Evolutionary conservation across 257 asterid species (phyloP), one percentile per base, ranked within the genome.

Genomic region (Primulina eburnea): DNA sequence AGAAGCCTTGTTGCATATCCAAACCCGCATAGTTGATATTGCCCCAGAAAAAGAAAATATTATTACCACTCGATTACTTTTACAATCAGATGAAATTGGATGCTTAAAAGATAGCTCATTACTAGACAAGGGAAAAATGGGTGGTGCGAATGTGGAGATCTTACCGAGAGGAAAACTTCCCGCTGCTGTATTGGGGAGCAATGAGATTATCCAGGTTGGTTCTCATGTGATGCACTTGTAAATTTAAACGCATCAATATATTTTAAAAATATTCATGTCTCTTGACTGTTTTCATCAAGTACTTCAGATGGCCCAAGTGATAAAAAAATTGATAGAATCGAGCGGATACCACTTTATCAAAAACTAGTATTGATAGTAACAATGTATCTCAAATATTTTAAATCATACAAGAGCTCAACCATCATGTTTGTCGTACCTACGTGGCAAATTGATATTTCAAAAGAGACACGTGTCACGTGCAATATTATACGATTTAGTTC

Each of bases 1-100:
- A 89, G 99, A 93, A 86, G 99, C 99, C 38, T 80, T 93, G 83
- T 72, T 90, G 84, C 99, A 93, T 81, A 90, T 93, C 62, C 96
- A 93, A 81, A 93, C 94, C 60, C 90, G 88, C 72, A 90, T 93
- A 21, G 88, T 76, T 30, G 96, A 93, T 86, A 78, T 93, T 77
- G 79, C 77, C 75, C 94, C 90, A 8, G 97, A 86, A 38, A 83
- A 82, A 82, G 99, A 86, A 78, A 90, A 90, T 70, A 62, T 90
- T 71, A 62, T 90, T 33, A 86, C 92, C 47, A 93, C 97, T 60
- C 81, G 94, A 63, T 82, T 93, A 62, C 85, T 93, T 67, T 75
- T 93, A 80, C 92, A 84, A 60, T 82, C 96, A 50, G 95, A 89
- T 74, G 99, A 93, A 76, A 74, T 82, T 71, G 85, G 78, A 68